These are phyloP conservation scores for Zoysia japonica DNA, from an alignment of 176 grass and related monocot genomes.

Conservation along the genomic window DNA sequence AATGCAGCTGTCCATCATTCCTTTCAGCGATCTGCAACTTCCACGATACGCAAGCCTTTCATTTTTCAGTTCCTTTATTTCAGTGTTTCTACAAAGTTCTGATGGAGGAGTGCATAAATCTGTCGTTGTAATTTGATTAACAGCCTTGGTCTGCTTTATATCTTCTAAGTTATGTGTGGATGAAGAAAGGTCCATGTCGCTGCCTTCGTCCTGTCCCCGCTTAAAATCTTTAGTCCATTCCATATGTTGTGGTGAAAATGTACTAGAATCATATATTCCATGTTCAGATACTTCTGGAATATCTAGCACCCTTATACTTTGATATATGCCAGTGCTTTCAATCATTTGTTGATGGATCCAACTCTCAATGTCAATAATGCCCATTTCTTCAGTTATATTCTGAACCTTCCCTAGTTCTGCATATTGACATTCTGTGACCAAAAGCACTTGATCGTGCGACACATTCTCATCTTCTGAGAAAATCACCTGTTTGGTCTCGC, in stretches of 20 bases:
- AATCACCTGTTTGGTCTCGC: slow-evolving; percentile 81
- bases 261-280: slow-evolving; percentile 30
- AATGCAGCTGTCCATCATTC: slow-evolving; percentile 28
- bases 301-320: slow-evolving; percentile 50
- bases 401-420: slow-evolving; percentile 42
- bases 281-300: slow-evolving; percentile 38
- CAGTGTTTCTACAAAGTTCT: slow-evolving; percentile 26
- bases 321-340: slow-evolving; percentile 48
- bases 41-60: slow-evolving; percentile 26
- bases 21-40: slow-evolving; percentile 44
- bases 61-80: slow-evolving; percentile 34
- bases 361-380: slow-evolving; percentile 52
- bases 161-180: slow-evolving; percentile 32
- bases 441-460: slow-evolving; percentile 44
- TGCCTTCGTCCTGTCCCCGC: slow-evolving; percentile 33
- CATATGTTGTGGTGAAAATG: slow-evolving; percentile 31
- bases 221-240: slow-evolving; percentile 37
- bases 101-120: slow-evolving; percentile 29
- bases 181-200: not conserved
- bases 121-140: slow-evolving; percentile 37
- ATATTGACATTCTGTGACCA: slow-evolving; percentile 40
- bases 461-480: slow-evolving; percentile 66
- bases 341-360: slow-evolving; percentile 73
- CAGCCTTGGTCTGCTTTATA: slow-evolving; percentile 32
- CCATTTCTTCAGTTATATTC: slow-evolving; percentile 43